Evolutionary conservation across 176 grass and related monocot species (phyloP).

Genomic region (Oryza brachyantha): DNA sequence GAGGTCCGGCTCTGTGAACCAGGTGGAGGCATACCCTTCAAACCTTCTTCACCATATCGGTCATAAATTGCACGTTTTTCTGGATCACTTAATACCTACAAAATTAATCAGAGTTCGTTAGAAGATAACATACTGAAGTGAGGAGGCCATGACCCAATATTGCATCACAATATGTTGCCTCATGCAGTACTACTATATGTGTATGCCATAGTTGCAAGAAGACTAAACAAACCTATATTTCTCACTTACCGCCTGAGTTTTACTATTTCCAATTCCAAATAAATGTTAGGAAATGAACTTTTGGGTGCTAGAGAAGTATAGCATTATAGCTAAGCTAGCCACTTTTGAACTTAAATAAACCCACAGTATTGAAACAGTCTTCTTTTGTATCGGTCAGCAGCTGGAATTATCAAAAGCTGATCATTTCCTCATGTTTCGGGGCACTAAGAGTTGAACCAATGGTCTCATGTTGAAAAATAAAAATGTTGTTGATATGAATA

Average conservation of each 20-base stretch:
- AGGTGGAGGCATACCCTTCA: slow-evolving; percentile 69
- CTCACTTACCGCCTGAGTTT: neutral
- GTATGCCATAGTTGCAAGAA: neutral
- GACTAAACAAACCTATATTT: neutral
- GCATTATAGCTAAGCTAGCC: neutral
- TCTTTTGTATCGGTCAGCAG: neutral
- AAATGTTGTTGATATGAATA: neutral
- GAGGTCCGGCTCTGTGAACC: slow-evolving; percentile 53
- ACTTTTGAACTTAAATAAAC: neutral
- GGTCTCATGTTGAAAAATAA: neutral
- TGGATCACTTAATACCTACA: slow-evolving; percentile 67
- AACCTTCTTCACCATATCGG: slow-evolving; percentile 69
- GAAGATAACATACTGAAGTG: neutral
- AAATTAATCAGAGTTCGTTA: slow-evolving; percentile 3
- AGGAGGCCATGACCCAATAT: neutral
- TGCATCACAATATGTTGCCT: neutral
- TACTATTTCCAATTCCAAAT: neutral
- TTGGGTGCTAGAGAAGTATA: neutral
- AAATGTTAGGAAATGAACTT: neutral
- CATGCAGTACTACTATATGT: neutral
- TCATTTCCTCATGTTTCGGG: neutral
- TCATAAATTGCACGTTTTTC: slow-evolving; percentile 70
- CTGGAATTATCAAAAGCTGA: neutral
- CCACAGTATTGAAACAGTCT: neutral
- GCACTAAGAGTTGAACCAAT: neutral